These are phyloP conservation scores for Aspergillus melleus DNA, from an alignment of 2,329 filamentous ascomycete genomes.

Conservation along the genomic window DNA sequence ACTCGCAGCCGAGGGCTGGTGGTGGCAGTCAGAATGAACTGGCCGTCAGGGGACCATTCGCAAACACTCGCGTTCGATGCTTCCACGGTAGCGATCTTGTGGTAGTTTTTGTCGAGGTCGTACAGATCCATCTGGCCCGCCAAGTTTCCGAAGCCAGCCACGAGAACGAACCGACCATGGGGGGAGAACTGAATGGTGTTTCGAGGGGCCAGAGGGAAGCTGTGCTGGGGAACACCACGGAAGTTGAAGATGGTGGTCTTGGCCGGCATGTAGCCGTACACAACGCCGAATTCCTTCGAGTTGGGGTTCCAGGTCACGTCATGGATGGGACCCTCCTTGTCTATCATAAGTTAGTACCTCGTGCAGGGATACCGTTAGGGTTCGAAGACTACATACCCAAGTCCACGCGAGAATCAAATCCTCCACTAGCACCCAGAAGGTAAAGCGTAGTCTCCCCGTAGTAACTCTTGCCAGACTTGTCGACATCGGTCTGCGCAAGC, in stretches of 20 bases:
- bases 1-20: constrained; percentile 93
- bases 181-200: constrained; percentile 97
- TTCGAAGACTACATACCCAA: constrained; percentile 52
- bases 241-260: constrained; percentile 98
- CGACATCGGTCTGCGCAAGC: constrained; percentile 94
- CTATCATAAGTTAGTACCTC: constrained; percentile 41
- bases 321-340: constrained; percentile 97
- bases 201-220: constrained; percentile 80
- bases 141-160: constrained; percentile 96
- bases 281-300: constrained; percentile 94
- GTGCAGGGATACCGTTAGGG: too few species aligned
- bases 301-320: constrained; percentile 99
- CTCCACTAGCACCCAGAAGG: constrained; percentile 84
- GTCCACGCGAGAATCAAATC: constrained; percentile 87
- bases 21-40: constrained; percentile 94
- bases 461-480: constrained; percentile 98
- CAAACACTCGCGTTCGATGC: constrained; percentile 94
- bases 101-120: constrained; percentile 90
- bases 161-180: constrained; percentile 85
- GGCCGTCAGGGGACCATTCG: constrained; percentile 95
- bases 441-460: constrained; percentile 98
- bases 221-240: constrained; percentile 77
- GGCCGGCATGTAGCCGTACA: constrained; percentile 98
- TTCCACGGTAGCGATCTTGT: constrained; percentile 90
- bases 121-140: constrained; percentile 98